phyloP scores from a whole-genome alignment of 2,329 filamentous ascomycete genomes.

The Claviceps humidiphila region DNA sequence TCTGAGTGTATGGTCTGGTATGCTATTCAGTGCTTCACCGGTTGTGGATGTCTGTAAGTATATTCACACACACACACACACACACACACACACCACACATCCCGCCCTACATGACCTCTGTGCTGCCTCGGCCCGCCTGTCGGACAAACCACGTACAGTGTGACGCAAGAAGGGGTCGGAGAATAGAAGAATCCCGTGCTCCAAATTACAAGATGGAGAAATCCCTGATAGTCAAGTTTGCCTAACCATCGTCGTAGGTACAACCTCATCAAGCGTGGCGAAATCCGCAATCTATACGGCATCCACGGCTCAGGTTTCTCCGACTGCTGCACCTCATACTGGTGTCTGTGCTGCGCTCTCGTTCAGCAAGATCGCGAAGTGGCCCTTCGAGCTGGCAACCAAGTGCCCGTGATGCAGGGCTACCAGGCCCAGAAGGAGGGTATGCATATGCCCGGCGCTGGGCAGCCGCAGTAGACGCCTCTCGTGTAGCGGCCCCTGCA shows the following conservation, averaged over 20 bases:
- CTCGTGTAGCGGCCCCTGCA: background rate
- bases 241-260: slow-evolving; percentile 15
- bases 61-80: no score
- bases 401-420: slow-evolving; percentile 17
- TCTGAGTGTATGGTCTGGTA: slow-evolving; percentile 28
- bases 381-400: slow-evolving; percentile 13
- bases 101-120: no score
- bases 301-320: slow-evolving; percentile 34
- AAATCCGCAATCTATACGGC: slow-evolving; percentile 39
- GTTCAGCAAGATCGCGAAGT: slow-evolving; percentile 48
- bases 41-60: slow-evolving; percentile 30
- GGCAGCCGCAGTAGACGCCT: background rate
- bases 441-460: slow-evolving; percentile 21
- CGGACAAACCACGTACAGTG: no score
- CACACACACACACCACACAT: no score
- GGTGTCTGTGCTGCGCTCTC: slow-evolving; percentile 42
- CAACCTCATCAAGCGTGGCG: slow-evolving; percentile 38
- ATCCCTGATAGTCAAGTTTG: background rate
- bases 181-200: no score
- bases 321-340: slow-evolving; percentile 41
- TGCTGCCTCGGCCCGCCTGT: no score
- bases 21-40: slow-evolving; percentile 24
- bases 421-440: slow-evolving; percentile 25
- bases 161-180: no score
- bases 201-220: no score